phyloP scores from a whole-genome alignment of 805 yeast genomes.

The Starmera dryadoides region DNA sequence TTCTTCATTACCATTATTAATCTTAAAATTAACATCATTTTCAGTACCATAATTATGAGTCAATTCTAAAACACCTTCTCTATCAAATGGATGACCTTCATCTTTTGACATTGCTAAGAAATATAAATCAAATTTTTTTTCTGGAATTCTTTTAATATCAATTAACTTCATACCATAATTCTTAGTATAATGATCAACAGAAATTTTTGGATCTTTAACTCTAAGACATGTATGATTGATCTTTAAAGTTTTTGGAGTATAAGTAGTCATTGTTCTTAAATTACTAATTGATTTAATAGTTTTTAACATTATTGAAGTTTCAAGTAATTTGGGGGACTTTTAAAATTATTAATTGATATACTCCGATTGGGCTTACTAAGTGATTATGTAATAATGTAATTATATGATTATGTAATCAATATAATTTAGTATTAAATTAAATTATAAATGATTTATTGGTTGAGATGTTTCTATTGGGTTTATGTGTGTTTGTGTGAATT shows the following conservation, averaged over 20 bases:
- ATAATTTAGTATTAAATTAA: no score
- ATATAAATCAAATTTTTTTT: constrained; percentile 56
- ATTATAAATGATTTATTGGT: no score
- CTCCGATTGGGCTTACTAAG: no score
- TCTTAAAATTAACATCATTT: constrained; percentile 42
- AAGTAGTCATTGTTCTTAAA: constrained; percentile 9
- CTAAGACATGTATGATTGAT: constrained; percentile 73
- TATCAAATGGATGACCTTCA: constrained; percentile 13
- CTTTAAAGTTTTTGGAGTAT: constrained; percentile 16
- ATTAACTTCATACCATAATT: constrained; percentile 69
- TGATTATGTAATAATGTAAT: no score
- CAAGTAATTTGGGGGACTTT: no score
- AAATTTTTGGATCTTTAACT: constrained; percentile 69
- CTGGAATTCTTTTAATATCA: constrained; percentile 42
- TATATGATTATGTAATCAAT: no score
- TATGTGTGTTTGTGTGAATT: no score
- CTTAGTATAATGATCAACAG: constrained; percentile 66
- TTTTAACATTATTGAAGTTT: neutral
- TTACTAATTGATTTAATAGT: no score
- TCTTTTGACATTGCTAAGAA: constrained; percentile 44
- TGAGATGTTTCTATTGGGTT: no score
- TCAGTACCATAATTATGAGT: constrained; percentile 77
- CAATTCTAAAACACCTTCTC: constrained; percentile 70
- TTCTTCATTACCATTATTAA: constrained; percentile 78
- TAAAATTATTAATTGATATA: no score